phyloP scores from a whole-genome alignment of 176 grass and related monocot species.

The Ensete glaucum region DNA sequence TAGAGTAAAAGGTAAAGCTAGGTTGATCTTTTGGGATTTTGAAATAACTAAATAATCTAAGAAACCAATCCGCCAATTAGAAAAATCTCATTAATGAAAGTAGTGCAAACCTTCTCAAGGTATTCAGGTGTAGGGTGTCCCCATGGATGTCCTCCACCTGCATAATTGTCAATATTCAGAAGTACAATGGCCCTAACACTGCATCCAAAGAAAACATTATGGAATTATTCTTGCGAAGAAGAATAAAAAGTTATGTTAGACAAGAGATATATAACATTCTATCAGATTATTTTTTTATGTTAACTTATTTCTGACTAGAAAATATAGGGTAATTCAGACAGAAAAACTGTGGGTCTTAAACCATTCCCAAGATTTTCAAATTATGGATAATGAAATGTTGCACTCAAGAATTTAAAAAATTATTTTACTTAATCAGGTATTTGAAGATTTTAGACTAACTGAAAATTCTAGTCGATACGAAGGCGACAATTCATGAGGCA shows the following conservation, averaged over 20 bases:
- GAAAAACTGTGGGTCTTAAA: neutral
- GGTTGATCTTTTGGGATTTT: neutral
- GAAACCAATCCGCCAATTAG: slow-evolving; percentile 1
- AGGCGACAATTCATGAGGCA: too few species aligned
- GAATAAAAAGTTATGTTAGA: neutral
- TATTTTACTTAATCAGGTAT: neutral
- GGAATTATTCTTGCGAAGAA: neutral
- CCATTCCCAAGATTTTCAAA: neutral
- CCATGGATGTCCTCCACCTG: slow-evolving; percentile 83
- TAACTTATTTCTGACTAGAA: neutral
- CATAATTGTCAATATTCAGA: slow-evolving; percentile 74
- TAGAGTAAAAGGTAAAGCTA: too few species aligned
- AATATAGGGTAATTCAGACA: neutral
- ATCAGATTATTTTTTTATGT: neutral
- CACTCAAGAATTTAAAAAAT: neutral
- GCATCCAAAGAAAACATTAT: slow-evolving; percentile 18
- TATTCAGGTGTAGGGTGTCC: slow-evolving; percentile 80
- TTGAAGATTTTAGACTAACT: too few species aligned
- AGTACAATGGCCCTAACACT: slow-evolving; percentile 75
- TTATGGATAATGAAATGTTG: neutral
- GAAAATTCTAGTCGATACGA: too few species aligned
- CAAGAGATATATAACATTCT: neutral
- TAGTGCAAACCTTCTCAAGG: slow-evolving; percentile 62
- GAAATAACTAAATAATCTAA: slow-evolving; percentile 15
- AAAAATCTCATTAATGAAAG: neutral